Evolutionary conservation across 106 monocot genomes (phyloP).

Genomic region (Vanilla planifolia): DNA sequence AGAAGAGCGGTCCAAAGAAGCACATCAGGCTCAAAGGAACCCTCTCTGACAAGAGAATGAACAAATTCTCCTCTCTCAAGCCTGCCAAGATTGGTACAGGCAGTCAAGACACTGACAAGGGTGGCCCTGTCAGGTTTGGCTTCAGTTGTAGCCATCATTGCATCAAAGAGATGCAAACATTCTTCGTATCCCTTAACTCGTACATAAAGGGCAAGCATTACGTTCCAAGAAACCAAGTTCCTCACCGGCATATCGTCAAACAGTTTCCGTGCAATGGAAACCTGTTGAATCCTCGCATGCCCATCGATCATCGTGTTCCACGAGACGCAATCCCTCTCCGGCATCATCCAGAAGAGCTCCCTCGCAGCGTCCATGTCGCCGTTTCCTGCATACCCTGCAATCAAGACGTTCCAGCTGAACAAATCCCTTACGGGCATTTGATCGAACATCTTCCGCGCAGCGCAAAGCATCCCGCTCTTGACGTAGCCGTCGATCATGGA

Average conservation of each 20-base stretch:
- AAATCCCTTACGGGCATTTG: conserved; percentile 39
- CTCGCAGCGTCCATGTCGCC: conserved; percentile 41
- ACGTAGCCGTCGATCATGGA: conserved; percentile 39
- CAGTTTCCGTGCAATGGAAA: conserved; percentile 21
- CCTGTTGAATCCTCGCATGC: conserved; percentile 26
- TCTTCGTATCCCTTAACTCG: conserved; percentile 35
- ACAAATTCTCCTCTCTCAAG: conserved; percentile 56
- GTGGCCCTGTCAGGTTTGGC: conserved; percentile 46
- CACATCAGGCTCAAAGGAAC: conserved; percentile 22
- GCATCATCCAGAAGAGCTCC: conserved; percentile 43
- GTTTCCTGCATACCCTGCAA: conserved; percentile 26
- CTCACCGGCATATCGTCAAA: conserved; percentile 47
- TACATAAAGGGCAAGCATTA: conserved; percentile 50
- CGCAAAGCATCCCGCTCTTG: conserved; percentile 25
- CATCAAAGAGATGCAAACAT: conserved; percentile 55
- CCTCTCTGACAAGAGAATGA: conserved; percentile 40
- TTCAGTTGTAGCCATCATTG: conserved; percentile 22
- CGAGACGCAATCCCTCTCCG: conserved; percentile 41
- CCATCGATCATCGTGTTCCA: conserved; percentile 68
- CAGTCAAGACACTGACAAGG: conserved; percentile 61
- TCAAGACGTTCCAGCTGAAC: conserved; percentile 52
- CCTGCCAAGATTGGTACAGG: conserved; percentile 37
- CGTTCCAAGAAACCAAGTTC: conserved; percentile 67
- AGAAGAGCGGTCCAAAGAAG: conserved; percentile 53
- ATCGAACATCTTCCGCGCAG: conserved; percentile 44